Base-by-base conservation (phyloP, 2,329 filamentous ascomycete genomes). In the Penicillium sp. region DNA sequence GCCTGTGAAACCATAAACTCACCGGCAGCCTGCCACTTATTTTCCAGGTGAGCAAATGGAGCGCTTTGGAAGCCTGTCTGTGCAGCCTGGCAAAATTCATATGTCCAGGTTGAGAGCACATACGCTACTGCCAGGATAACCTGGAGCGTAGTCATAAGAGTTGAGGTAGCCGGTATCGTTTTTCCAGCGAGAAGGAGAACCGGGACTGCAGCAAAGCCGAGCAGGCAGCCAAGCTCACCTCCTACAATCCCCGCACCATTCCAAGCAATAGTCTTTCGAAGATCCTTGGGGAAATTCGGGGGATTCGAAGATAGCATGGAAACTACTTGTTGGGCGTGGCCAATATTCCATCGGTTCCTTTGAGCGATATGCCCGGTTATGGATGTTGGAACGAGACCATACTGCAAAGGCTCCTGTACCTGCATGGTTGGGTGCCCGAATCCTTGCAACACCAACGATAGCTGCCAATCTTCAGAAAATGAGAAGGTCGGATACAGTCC, bases 311-410 rank as follows among this genome's bases (percentile, higher is more conserved):
- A 58, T 5, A 61, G 39, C 35, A 68, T 45, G 1, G 55, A 60
- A 16, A 57, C 53, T 8, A 66, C 46, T 49, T 69, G 69, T 45
- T 70, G 69, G 11, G 68, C 59, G 27, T 69, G 66, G 2, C 72
- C 73, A 26, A 74, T 74, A 37, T 71, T 68, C 75, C 74, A 77
- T 58, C 75, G 63, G 35, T 70, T 73, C 10, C 63, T 66, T 65
- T 71, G 75, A 31, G 67, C 68, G 31, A 69, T 68, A 57, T 74
- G 72, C 22, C 72, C 72, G 21, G 68, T 66, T 29, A 73, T 66
- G 8, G 74, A 71, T 3, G 70, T 67, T 31, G 66, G 74, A 13
- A 75, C 72, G 1, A 68, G 62, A 0, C 72, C 72, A 11, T 64
- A 69, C 44, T 75, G 72, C n/a, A 75, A 47, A 21, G 62, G 58